These are phyloP conservation scores for Irpex rosettiformis DNA, from an alignment of 1,284 basidiomycete genomes.

Conservation along the genomic window DNA sequence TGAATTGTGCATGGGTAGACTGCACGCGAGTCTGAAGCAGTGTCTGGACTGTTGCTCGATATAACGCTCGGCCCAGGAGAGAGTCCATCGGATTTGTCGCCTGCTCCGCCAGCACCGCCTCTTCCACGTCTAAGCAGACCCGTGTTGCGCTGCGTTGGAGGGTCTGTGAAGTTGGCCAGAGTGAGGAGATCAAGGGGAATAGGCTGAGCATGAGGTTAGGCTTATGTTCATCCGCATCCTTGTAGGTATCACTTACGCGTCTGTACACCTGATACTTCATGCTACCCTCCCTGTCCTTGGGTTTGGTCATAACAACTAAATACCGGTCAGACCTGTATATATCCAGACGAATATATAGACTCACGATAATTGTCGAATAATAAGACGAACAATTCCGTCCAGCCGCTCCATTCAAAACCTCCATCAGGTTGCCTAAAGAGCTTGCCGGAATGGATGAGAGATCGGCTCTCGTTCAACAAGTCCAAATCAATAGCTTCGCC, in stretches of 20 bases:
- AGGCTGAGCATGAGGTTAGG: too few species aligned
- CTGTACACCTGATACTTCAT: slow-evolving; percentile 79
- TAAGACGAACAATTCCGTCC: slow-evolving; percentile 84
- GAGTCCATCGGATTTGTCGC: slow-evolving; percentile 20
- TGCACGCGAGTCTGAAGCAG: slow-evolving; percentile 57
- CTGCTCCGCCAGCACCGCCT: too few species aligned
- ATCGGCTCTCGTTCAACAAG: slow-evolving; percentile 76
- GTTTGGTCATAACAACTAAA: slow-evolving; percentile 85
- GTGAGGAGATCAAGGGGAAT: slow-evolving; percentile 87
- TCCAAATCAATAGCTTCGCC: slow-evolving; percentile 86
- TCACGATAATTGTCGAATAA: slow-evolving; percentile 91
- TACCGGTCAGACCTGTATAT: slow-evolving; percentile 4
- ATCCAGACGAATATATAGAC: slow-evolving; percentile 25
- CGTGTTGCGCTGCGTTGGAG: slow-evolving; percentile 60
- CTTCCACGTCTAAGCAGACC: slow-evolving; percentile 56
- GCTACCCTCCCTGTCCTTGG: slow-evolving; percentile 68
- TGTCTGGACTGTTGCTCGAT: slow-evolving; percentile 36
- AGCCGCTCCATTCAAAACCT: slow-evolving; percentile 76
- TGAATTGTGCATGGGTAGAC: slow-evolving; percentile 85
- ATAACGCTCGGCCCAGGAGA: slow-evolving; percentile 25
- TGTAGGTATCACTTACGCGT: slow-evolving; percentile 51
- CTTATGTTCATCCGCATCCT: too few species aligned
- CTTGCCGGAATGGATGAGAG: slow-evolving; percentile 80
- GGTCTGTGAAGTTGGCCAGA: slow-evolving; percentile 77
- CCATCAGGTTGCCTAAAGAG: slow-evolving; percentile 83